A percentile compares a stretch with the other conserved stretches of the same genome.
phyloP scores from a whole-genome alignment of 257 asterid genomes.

The Ophiorrhiza pumila region DNA sequence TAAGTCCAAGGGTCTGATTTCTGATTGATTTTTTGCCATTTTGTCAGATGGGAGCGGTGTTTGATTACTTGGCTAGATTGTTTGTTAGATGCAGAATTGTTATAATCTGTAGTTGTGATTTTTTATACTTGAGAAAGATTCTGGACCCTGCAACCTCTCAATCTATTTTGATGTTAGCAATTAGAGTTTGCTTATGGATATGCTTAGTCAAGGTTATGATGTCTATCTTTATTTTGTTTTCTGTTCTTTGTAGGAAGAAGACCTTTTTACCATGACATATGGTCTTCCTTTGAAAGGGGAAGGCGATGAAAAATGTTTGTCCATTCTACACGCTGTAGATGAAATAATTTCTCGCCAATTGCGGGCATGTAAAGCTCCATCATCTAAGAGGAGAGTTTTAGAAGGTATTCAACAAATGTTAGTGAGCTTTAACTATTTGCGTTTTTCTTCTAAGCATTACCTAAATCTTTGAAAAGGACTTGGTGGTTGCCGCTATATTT shows the following conservation, averaged over 20 bases:
- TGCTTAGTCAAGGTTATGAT: conserved; percentile 1
- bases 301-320: conserved; percentile 93
- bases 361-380: conserved; percentile 84
- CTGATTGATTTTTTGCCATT: neutral
- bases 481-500: conserved; percentile 17
- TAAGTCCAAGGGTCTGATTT: neutral
- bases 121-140: neutral
- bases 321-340: conserved; percentile 85
- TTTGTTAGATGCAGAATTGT: conserved; percentile 6
- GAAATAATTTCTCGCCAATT: conserved; percentile 89
- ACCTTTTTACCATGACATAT: conserved; percentile 84
- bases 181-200: neutral
- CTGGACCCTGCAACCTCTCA: neutral
- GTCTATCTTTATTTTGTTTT: neutral
- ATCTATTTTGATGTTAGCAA: neutral
- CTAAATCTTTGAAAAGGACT: neutral
- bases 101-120: neutral
- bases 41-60: neutral
- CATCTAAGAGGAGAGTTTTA: conserved; percentile 49
- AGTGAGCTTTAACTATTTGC: conserved; percentile 1
- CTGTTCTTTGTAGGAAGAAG: conserved; percentile 67
- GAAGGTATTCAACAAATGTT: conserved; percentile 59
- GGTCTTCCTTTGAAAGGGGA: conserved; percentile 83
- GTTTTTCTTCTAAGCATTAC: conserved; percentile 17
- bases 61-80: neutral